phyloP scores from a whole-genome alignment of 2,329 filamentous ascomycete genomes.

The Neopestalotiopsis sp. region DNA sequence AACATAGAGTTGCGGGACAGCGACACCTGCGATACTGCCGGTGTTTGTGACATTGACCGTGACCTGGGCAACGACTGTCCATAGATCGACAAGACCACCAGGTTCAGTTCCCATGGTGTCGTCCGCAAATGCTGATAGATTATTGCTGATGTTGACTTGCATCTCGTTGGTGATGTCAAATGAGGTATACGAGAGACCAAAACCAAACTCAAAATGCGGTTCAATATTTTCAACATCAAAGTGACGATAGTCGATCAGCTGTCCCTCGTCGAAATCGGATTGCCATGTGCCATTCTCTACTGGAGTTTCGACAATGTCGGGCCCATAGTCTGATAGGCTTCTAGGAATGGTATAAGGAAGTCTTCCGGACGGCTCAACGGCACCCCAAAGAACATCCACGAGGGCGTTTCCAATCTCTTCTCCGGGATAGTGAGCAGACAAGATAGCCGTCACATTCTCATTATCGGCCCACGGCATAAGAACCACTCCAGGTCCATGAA shows the following conservation, averaged over 20 bases:
- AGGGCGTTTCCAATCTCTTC: slow-evolving; percentile 66
- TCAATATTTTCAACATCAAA: slow-evolving; percentile 35
- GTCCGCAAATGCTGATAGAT: slow-evolving; percentile 20
- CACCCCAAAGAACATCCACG: slow-evolving; percentile 66
- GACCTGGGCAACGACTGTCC: slow-evolving; percentile 52
- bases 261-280: slow-evolving; percentile 33
- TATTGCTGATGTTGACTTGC: neutral
- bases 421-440: slow-evolving; percentile 65
- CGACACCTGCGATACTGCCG: slow-evolving; percentile 50
- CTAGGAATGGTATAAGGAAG: slow-evolving; percentile 3
- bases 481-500: slow-evolving; percentile 67
- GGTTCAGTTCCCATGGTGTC: slow-evolving; percentile 32
- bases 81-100: slow-evolving; percentile 62
- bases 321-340: neutral
- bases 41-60: slow-evolving; percentile 55
- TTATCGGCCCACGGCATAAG: slow-evolving; percentile 61
- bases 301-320: slow-evolving; percentile 39
- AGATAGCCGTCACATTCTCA: slow-evolving; percentile 65
- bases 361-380: slow-evolving; percentile 59
- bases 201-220: slow-evolving; percentile 39
- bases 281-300: slow-evolving; percentile 44
- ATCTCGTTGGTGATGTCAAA: slow-evolving; percentile 47
- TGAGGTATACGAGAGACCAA: slow-evolving; percentile 52
- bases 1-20: slow-evolving; percentile 59
- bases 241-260: slow-evolving; percentile 40